A percentile compares a stretch with the other conserved stretches of the same genome.
phyloP scores from a whole-genome alignment of 345 rosid species.

The Populus davidiana region DNA sequence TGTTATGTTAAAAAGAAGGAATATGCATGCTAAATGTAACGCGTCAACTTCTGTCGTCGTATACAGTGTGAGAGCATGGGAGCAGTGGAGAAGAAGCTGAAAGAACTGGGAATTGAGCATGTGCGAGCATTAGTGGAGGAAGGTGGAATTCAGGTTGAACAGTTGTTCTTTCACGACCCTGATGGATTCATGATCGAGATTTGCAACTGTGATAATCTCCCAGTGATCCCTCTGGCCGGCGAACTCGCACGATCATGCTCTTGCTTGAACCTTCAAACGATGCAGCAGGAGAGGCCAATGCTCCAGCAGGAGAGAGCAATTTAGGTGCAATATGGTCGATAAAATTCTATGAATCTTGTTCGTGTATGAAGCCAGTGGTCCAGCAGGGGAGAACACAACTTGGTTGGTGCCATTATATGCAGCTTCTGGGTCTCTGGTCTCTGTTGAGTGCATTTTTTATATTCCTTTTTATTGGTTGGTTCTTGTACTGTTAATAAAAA shows the following conservation, averaged over 20 bases:
- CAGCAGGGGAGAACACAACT: no score
- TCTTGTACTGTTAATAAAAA: neutral
- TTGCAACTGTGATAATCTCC: conserved; percentile 43
- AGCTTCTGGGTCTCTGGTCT: neutral
- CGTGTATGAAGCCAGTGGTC: no score
- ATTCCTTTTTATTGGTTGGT: neutral
- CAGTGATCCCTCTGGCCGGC: conserved; percentile 32
- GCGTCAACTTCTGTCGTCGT: neutral
- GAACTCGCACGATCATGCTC: conserved; percentile 18
- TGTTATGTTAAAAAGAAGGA: neutral
- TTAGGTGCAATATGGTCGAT: neutral
- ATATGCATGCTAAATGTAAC: neutral
- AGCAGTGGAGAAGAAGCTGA: conserved; percentile 36
- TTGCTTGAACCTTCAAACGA: conserved; percentile 1
- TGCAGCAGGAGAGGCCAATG: conserved; percentile 1
- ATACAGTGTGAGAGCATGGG: conserved; percentile 36
- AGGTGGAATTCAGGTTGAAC: conserved; percentile 38
- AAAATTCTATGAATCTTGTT: no score
- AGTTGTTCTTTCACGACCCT: conserved; percentile 46
- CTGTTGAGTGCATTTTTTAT: neutral
- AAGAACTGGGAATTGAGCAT: conserved; percentile 31
- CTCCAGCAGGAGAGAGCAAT: neutral
- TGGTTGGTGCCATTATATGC: no score
- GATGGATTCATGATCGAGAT: conserved; percentile 47
- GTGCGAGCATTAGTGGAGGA: conserved; percentile 36